Evolutionary conservation across 371 early-diverging fungal genomes (phyloP), one percentile per base, ranked within the genome.

Genomic region (Mortierella sp.): DNA sequence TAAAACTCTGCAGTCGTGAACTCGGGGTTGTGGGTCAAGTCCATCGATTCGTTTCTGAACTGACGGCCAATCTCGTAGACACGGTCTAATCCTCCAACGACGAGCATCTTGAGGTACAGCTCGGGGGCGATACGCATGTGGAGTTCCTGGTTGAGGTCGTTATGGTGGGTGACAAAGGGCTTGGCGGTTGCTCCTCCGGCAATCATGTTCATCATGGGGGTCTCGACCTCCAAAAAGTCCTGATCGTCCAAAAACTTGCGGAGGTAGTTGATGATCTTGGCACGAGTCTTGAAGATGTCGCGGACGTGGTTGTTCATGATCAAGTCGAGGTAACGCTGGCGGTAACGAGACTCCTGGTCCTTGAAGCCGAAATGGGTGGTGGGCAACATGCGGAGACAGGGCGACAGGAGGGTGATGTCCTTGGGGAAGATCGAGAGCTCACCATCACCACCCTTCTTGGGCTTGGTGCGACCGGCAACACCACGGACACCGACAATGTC

Each of bases 151-250:
- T 99, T 97, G 77, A 99, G 92, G 80, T 99, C 99, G 87, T 99
- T 99, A 93, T 99, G 99, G 86, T 99, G 97, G 50, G 99, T 99
- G 80, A 96, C 89, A 87, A 99, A 99, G 26, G 99, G 99, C 92
- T 98, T 99, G 77, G 99, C 99, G 52, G 99, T 97, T 70, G 99
- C 99, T 77, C 99, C 99, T 77, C 99, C 99, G 58, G 99, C 98
- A 88, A 98, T 97, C 91, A 94, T 93, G 93, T 97, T 98, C 98
- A 99, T 97, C 97, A 99, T 99, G 66, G 99, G 99, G n/a, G 99
- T 99, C 87, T 99, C 99, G 70, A 99, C 99, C 89, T 99, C 99
- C 65, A 99, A 87, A 92, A 99, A 99, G 55, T 96, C 96, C 66
- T 92, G 93, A 72, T 92, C 87, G 86, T 99, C 97, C 71, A 99